A percentile compares a stretch with the other conserved stretches of the same genome.
These are phyloP conservation scores for Aulographum hederae DNA, from an alignment of 2,329 filamentous ascomycete species.

Conservation along the genomic window DNA sequence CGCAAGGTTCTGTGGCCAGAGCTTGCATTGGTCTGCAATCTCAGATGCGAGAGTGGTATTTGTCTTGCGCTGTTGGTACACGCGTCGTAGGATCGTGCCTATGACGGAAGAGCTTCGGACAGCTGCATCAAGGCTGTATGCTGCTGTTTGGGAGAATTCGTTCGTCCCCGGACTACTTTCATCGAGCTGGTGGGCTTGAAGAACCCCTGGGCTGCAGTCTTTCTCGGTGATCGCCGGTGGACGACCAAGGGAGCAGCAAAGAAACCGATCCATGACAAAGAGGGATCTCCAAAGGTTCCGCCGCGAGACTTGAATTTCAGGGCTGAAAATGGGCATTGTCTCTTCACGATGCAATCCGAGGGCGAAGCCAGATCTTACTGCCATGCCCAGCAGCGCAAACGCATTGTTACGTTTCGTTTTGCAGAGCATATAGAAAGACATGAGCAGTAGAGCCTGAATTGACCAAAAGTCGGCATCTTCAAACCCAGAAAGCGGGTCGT, in stretches of 20 bases:
- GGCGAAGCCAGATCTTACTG: conserved; percentile 42
- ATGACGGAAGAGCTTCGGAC: conserved; percentile 40
- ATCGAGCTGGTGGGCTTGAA: too few species aligned
- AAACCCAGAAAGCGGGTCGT: conserved; percentile 29
- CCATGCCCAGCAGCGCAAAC: conserved; percentile 44
- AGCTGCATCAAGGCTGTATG: conserved; percentile 31
- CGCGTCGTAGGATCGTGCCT: conserved; percentile 36
- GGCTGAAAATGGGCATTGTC: conserved; percentile 33
- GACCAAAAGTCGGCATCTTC: conserved; percentile 48
- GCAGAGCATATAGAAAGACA: conserved; percentile 45
- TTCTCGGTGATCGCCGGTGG: conserved; percentile 43
- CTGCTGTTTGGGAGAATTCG: conserved; percentile 10
- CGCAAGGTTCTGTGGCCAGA: conserved; percentile 32
- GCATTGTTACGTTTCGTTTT: conserved; percentile 45
- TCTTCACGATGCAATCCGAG: conserved; percentile 45
- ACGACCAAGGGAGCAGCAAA: conserved; percentile 43
- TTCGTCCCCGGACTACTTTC: conserved; percentile 4
- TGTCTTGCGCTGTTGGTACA: conserved; percentile 42
- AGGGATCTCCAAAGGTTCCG: conserved; percentile 46
- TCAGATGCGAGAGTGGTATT: conserved; percentile 38
- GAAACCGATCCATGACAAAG: conserved; percentile 45
- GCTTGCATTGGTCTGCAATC: conserved; percentile 34
- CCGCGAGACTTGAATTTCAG: conserved; percentile 27
- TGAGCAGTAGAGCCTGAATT: conserved; percentile 43
- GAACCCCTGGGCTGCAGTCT: conserved; percentile 30